Evolutionary conservation across 441 rosid genomes (phyloP).

Genomic region (Pelargonium myrrhifolium): DNA sequence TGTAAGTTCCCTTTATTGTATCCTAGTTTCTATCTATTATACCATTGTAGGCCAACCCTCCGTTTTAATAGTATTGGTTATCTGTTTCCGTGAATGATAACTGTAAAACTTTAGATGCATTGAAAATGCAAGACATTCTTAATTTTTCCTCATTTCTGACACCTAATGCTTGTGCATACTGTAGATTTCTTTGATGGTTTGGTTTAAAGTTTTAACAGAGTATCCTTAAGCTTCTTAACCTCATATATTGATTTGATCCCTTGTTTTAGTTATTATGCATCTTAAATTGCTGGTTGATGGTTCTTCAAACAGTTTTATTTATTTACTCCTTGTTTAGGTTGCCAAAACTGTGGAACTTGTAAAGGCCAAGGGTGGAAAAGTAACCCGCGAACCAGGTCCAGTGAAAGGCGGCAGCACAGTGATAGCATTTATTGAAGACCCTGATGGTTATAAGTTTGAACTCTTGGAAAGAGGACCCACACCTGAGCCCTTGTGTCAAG

Average conservation of each 20-base stretch:
- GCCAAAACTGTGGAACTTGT: conserved; percentile 62
- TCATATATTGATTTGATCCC: not conserved
- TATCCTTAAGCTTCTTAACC: not conserved
- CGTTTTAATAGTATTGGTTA: not conserved
- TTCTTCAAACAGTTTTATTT: not conserved
- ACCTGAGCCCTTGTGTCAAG: conserved; percentile 92
- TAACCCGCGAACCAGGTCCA: conserved; percentile 86
- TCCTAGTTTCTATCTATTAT: not conserved
- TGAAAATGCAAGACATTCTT: not conserved
- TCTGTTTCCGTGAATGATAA: not conserved
- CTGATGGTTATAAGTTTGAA: conserved; percentile 93
- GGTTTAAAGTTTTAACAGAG: not conserved
- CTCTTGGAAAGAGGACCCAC: conserved; percentile 84
- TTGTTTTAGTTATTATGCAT: not conserved
- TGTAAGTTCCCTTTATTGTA: conserved; percentile 15
- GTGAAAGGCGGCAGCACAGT: conserved; percentile 88
- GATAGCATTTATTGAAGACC: conserved; percentile 88
- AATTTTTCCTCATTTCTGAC: not conserved
- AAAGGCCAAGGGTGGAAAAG: conserved; percentile 87
- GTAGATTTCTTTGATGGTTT: not conserved
- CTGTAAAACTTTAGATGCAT: not conserved
- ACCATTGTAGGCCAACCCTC: not conserved
- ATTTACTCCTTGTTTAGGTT: not conserved
- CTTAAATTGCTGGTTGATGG: not conserved
- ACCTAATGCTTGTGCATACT: not conserved